Evolutionary conservation across 1,284 basidiomycete genomes (phyloP).

Genomic region (Moesziomyces parantarcticus): DNA sequence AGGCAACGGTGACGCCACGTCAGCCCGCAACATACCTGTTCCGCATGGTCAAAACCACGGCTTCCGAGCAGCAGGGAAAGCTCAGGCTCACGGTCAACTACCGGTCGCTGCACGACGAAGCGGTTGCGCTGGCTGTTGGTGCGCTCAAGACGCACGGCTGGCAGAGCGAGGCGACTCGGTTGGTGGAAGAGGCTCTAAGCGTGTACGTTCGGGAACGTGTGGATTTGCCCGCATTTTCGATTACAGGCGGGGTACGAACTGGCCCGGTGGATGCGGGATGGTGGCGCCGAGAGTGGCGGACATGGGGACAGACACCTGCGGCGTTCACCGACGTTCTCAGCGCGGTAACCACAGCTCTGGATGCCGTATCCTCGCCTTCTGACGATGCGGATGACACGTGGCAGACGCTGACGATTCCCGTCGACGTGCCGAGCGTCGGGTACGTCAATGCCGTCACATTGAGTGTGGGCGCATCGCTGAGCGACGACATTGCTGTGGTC

Average conservation of each 20-base stretch:
- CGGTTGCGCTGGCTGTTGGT: conserved; percentile 3
- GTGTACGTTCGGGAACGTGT: conserved; percentile 27
- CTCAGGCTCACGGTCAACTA: conserved; percentile 52
- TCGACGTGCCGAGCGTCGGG: conserved; percentile 49
- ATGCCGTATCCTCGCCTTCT: neutral
- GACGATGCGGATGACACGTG: conserved; percentile 13
- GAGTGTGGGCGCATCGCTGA: neutral
- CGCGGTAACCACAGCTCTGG: conserved; percentile 2
- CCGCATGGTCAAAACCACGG: conserved; percentile 12
- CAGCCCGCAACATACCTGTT: conserved; percentile 61
- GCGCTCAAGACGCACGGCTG: conserved; percentile 11
- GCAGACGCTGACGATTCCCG: conserved; percentile 51
- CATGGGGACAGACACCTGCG: conserved; percentile 15
- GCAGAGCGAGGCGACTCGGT: neutral
- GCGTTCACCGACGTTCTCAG: neutral
- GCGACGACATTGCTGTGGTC: conserved; percentile 4
- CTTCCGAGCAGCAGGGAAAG: neutral
- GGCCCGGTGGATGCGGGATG: conserved; percentile 20
- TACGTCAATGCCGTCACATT: conserved; percentile 49
- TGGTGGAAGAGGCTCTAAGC: conserved; percentile 27
- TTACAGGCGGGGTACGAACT: conserved; percentile 26
- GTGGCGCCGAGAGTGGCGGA: conserved; percentile 25
- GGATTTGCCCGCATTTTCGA: conserved; percentile 38
- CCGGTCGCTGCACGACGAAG: conserved; percentile 54
- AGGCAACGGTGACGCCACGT: conserved; percentile 46